Percentiles rank a stretch among this genome's conserved stretches.
These are phyloP conservation scores for Auricularia auricula-judae DNA, from an alignment of 768 basidiomycete genomes.

Conservation along the genomic window DNA sequence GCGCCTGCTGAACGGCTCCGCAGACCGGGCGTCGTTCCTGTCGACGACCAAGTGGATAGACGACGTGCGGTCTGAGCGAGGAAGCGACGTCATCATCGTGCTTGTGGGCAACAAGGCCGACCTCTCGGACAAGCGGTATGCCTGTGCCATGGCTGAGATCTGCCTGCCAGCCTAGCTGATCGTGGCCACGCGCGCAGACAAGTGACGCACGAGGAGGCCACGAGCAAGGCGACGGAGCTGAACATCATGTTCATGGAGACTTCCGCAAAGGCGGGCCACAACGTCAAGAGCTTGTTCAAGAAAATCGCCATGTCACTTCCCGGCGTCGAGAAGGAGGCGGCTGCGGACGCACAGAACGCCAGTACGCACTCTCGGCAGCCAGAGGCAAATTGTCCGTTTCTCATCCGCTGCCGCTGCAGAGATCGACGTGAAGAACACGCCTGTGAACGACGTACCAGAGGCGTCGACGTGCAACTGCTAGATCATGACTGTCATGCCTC, in stretches of 20 bases:
- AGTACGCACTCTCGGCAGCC: conserved; percentile 20
- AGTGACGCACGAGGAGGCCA: conserved; percentile 97
- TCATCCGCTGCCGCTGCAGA: conserved; percentile 32
- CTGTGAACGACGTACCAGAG: conserved; percentile 62
- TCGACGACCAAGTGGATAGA: conserved; percentile 99
- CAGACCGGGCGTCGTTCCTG: conserved; percentile 94
- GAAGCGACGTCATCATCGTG: conserved; percentile 96
- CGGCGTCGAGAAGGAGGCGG: conserved; percentile 81
- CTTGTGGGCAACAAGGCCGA: conserved; percentile 99
- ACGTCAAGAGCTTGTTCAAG: conserved; percentile 97
- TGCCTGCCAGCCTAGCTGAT: conserved; percentile 7
- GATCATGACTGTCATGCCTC: neutral
- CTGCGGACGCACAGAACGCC: conserved; percentile 28
- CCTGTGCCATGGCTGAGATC: conserved; percentile 6
- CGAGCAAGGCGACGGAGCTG: conserved; percentile 78
- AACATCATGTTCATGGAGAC: conserved; percentile 99
- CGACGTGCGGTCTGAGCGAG: conserved; percentile 93
- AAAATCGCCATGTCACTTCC: conserved; percentile 98
- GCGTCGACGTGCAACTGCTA: conserved; percentile 80
- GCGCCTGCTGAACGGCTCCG: neutral
- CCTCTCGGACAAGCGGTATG: conserved; percentile 93
- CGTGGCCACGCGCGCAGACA: conserved; percentile 44
- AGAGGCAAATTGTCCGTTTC: too few species aligned
- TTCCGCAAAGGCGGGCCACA: conserved; percentile 97
- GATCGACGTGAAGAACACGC: conserved; percentile 81